Conservation (phyloP, 2,329 filamentous ascomycete genomes). For the Dothidotthia symphoricarpi region DNA sequence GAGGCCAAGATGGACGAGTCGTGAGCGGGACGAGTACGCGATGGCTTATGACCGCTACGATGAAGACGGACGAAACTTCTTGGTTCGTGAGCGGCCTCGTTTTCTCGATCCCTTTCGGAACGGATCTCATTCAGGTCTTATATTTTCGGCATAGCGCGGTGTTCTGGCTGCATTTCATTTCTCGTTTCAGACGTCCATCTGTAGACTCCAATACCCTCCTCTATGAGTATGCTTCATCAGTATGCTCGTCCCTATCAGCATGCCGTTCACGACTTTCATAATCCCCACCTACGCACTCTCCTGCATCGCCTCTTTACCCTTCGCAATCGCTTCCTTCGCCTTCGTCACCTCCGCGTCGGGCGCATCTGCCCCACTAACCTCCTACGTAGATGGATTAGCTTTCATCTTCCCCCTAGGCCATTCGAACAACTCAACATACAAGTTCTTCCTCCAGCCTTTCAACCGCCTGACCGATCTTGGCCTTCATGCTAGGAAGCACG, state of each 20-base stretch:
- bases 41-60: background rate
- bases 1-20: slow-evolving; percentile 34
- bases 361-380: background rate
- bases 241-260: too few relatives aligned
- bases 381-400: too few relatives aligned
- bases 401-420: too few relatives aligned
- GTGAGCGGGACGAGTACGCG: slow-evolving; percentile 9
- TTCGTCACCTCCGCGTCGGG: slow-evolving; percentile 40
- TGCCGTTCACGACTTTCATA: too few relatives aligned
- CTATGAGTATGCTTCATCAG: background rate
- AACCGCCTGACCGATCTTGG: slow-evolving; percentile 70
- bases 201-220: too few relatives aligned
- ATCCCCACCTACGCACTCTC: background rate
- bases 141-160: too few relatives aligned
- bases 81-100: too few relatives aligned
- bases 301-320: slow-evolving; percentile 26
- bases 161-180: too few relatives aligned
- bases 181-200: too few relatives aligned
- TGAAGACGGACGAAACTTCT: too few relatives aligned
- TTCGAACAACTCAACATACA: slow-evolving; percentile 54
- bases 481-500: slow-evolving; percentile 69
- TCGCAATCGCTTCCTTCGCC: slow-evolving; percentile 36
- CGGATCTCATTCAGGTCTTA: too few relatives aligned
- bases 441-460: slow-evolving; percentile 73
- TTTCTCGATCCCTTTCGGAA: too few relatives aligned